Percentiles rank a stretch among this genome's conserved stretches.
phyloP scores from a whole-genome alignment of 805 yeast species.

The Zygoascus biomembranicola region DNA sequence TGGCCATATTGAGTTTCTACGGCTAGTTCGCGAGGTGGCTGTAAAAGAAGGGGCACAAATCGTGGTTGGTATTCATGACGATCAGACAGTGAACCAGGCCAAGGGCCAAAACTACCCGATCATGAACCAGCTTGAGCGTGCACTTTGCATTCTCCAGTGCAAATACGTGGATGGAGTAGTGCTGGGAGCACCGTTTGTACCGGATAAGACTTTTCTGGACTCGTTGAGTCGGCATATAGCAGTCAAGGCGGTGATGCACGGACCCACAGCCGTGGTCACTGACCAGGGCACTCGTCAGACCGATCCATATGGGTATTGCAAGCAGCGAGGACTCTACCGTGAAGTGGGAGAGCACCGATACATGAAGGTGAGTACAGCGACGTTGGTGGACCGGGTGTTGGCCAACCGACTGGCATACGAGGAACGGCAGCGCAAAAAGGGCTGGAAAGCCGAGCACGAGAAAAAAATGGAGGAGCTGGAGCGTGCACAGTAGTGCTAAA shows the following conservation, averaged over 20 bases:
- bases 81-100: conserved; percentile 42
- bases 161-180: conserved; percentile 72
- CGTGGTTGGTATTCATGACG: conserved; percentile 63
- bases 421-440: conserved; percentile 81
- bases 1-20: conserved; percentile 76
- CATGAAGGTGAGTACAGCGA: conserved; percentile 56
- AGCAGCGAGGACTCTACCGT: conserved; percentile 31
- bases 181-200: conserved; percentile 56
- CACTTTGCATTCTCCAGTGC: conserved; percentile 84
- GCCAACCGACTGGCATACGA: conserved; percentile 62
- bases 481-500: no score
- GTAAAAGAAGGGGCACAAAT: conserved; percentile 36
- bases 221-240: conserved; percentile 18
- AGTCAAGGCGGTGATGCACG: conserved; percentile 42
- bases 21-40: conserved; percentile 37
- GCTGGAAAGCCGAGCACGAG: conserved; percentile 62
- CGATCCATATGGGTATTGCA: conserved; percentile 34
- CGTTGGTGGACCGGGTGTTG: conserved; percentile 69
- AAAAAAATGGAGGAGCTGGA: conserved; percentile 20
- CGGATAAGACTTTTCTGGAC: conserved; percentile 35
- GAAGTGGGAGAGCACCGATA: conserved; percentile 48
- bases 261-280: conserved; percentile 42
- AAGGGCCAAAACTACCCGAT: conserved; percentile 67
- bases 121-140: conserved; percentile 81
- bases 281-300: conserved; percentile 25